Base-by-base conservation (phyloP, 768 basidiomycete genomes). In the Gloeophyllum trabeum region DNA sequence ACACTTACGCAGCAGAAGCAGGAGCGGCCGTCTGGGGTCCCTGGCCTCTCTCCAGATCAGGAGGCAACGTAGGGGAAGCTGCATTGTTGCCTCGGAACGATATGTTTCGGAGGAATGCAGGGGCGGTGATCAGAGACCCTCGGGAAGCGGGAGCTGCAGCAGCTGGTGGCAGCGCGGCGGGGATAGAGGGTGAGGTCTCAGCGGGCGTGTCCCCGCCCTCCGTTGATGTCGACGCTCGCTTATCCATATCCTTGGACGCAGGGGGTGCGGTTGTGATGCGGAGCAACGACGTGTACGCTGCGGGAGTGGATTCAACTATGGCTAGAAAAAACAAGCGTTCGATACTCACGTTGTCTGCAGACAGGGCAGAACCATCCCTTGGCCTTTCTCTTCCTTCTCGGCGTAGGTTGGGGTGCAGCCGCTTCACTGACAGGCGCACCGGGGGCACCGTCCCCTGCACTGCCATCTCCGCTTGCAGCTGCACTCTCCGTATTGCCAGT, bases 341-440 rank as follows among this genome's bases (percentile, higher is more conserved):
- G 44, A 42, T 4, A 72, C 87, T 60, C 55, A 92, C 89, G 90
- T 70, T 92, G 91, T 50, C 92, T 75, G 60, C 92, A 94, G 39
- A 97, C 88, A 22, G 92, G 92, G 58, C 92, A 97, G 71, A 85
- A 89, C 92, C 92, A 97, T 4, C 92, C 92, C 62, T 97, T 97
- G 0, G 89, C 85, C 65, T 89, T 93, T 51, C 90, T 72, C 69
- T 91, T 93, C 56, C 91, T 69, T 46, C 89, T 70, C 4, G 71
- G 60, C 43, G 69, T 38, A 32, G 43, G 35, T 34, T 50, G 18
- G 10, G 52, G 38, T 21, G 46, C 12, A 43, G 44, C 36, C 36
- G 49, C 24, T 42, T 47, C 24, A 36, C 48, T 35, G 19, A 48
- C 38, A 10, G 55, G 43, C 2, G 52, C 45, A 16, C 48, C 50